These are phyloP conservation scores for Oryza meridionalis DNA, from an alignment of 176 grass and related monocot genomes.

Conservation along the genomic window DNA sequence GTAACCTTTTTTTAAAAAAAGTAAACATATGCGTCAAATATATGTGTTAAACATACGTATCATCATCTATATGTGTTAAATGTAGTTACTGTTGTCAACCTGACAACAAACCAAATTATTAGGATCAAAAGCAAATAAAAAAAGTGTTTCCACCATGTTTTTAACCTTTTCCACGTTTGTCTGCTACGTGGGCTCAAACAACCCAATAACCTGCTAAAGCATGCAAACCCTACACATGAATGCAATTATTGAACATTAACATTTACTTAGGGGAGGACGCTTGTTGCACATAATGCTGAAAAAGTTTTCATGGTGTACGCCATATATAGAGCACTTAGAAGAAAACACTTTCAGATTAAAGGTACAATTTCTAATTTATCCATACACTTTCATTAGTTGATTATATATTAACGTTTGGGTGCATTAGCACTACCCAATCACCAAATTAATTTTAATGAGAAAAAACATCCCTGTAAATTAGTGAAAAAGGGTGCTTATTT, in stretches of 20 bases:
- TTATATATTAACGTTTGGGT: not conserved
- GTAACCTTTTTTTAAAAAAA: too few species aligned
- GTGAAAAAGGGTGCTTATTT: not conserved
- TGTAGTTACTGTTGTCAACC: not conserved
- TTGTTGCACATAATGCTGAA: slow-evolving; percentile 5
- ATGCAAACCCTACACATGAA: slow-evolving; percentile 27
- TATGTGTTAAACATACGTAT: too few species aligned
- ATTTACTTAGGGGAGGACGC: slow-evolving; percentile 42
- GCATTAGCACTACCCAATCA: not conserved
- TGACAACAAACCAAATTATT: not conserved
- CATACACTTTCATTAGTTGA: not conserved
- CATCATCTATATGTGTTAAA: not conserved
- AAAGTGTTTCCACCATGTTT: slow-evolving; percentile 32
- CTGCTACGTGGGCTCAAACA: slow-evolving; percentile 30
- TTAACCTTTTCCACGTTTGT: slow-evolving; percentile 36
- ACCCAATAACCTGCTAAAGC: slow-evolving; percentile 34
- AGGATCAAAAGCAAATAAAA: not conserved
- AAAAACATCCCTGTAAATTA: not conserved
- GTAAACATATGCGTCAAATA: too few species aligned
- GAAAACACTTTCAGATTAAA: not conserved
- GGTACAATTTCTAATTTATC: not conserved
- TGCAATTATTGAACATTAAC: slow-evolving; percentile 42
- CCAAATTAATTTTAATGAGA: not conserved
- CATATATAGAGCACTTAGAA: not conserved
- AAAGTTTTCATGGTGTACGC: not conserved